Evolutionary conservation across 2,329 filamentous ascomycete species (phyloP), one percentile per base, ranked within the genome.

Genomic region (Pseudonectria foliicola): DNA sequence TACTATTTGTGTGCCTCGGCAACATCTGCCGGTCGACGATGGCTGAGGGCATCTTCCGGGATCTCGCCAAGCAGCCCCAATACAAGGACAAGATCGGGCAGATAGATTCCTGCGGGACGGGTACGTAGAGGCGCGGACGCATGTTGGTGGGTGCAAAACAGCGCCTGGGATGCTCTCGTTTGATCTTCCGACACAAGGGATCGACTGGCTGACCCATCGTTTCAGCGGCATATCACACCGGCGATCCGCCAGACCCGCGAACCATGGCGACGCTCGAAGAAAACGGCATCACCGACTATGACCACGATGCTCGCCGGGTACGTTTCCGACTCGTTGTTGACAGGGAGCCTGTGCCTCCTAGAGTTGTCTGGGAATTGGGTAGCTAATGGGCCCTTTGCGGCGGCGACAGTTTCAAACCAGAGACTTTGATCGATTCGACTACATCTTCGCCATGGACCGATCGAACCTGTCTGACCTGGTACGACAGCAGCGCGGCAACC

Each of bases 1-100:
- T 96, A 25, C 76, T 96, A 34, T 96, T 96, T 57, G 90, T 96
- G 50, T 98, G 92, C 64, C 73, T 96, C 24, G 92, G 92, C 59
- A 98, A 98, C 63, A 96, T 96, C 55, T 98, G 88, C 59, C 72
- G 75, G 41, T 95, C 88, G 7, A 85, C 92, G 23, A 96, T 98
- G 92, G 87, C 89, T 29, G 90, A 96, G 68, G 92, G 85, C 32
- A 85, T 95, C 46, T 96, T 98, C 65, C 77, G 79, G 39, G 75
- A 80, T 40, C 66, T 92, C 27, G 73, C 73, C 27, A 70, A 74
- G 46, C 74, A 81, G 48, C 63, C 73, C 30, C 68, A 75, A 15
- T 78, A 77, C 52, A 67, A 72, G 50, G 67, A 62, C 30, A 64
- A 69, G 40, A 77, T 95, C 53, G 66, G 65, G 12, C 67, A 67